These are phyloP conservation scores for Lachnellula occidentalis DNA, from an alignment of 2,329 filamentous ascomycete genomes.

Conservation along the genomic window DNA sequence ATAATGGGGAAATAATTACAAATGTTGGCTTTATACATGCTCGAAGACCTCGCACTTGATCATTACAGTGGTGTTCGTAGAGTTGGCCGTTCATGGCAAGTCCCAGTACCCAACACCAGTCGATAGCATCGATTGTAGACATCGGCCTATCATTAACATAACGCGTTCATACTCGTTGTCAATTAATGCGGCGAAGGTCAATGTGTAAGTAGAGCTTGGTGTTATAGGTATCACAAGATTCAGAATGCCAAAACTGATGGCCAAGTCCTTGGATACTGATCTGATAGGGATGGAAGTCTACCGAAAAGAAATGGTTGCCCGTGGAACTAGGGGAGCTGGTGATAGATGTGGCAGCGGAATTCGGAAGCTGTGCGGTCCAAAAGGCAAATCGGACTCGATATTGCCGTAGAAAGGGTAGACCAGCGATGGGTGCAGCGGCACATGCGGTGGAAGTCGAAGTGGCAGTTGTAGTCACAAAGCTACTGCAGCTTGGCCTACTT, in stretches of 20 bases:
- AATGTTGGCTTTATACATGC: too few species aligned
- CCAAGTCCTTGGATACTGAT: not conserved
- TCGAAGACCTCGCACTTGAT: too few species aligned
- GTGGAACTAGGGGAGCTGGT: not conserved
- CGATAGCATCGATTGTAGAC: not conserved
- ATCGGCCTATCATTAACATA: not conserved
- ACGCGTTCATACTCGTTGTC: not conserved
- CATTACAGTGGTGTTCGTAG: too few species aligned
- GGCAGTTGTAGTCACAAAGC: not conserved
- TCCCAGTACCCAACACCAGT: too few species aligned
- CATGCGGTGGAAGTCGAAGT: not conserved
- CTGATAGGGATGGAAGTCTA: not conserved
- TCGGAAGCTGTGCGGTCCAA: not conserved
- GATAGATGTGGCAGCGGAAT: not conserved
- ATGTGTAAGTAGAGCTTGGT: not conserved
- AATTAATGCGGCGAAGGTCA: not conserved
- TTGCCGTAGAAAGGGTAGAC: not conserved
- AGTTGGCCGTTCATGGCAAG: too few species aligned
- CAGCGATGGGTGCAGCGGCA: not conserved
- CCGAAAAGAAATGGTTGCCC: not conserved
- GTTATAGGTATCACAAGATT: not conserved
- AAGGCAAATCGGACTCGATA: not conserved
- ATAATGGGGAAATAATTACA: too few species aligned
- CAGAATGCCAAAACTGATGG: not conserved
- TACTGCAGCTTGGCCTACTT: not conserved